Percentiles rank a stretch among this genome's conserved stretches.
phyloP scores from a whole-genome alignment of 345 rosid species.

The Nephelium lappaceum region DNA sequence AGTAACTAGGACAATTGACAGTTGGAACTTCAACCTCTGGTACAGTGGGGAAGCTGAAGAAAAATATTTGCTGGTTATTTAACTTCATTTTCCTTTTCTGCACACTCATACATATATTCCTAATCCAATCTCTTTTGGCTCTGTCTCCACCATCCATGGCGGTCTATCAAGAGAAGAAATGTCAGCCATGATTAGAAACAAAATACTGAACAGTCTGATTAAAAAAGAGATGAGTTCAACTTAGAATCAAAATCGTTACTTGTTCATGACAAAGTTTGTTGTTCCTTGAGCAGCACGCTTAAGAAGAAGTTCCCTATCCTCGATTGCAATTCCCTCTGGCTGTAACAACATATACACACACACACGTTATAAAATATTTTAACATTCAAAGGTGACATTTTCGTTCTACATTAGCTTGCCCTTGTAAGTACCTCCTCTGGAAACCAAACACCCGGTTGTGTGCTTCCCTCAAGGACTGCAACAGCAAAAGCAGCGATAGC shows the following conservation, averaged over 20 bases:
- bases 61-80: background rate
- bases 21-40: background rate
- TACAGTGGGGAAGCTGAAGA: background rate
- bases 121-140: conserved; percentile 74
- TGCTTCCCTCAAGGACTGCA: conserved; percentile 90
- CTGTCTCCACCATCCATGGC: conserved; percentile 94
- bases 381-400: background rate
- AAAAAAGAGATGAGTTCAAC: background rate
- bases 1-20: background rate
- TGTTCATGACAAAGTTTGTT: conserved; percentile 76
- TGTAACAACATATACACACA: conserved; percentile 21
- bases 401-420: background rate
- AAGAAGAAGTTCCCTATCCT: conserved; percentile 82
- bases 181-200: background rate
- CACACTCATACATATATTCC: conserved; percentile 73
- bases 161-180: conserved; percentile 48
- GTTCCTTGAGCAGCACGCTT: conserved; percentile 88
- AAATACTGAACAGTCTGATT: background rate
- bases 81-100: conserved; percentile 22
- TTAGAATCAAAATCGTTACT: conserved; percentile 37
- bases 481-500: conserved; percentile 72
- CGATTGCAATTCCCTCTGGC: conserved; percentile 89
- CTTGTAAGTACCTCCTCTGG: conserved; percentile 76
- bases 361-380: background rate
- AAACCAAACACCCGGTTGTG: conserved; percentile 96